phyloP scores from a whole-genome alignment of 169 alveolate species.

The Plasmodium vinckei region DNA sequence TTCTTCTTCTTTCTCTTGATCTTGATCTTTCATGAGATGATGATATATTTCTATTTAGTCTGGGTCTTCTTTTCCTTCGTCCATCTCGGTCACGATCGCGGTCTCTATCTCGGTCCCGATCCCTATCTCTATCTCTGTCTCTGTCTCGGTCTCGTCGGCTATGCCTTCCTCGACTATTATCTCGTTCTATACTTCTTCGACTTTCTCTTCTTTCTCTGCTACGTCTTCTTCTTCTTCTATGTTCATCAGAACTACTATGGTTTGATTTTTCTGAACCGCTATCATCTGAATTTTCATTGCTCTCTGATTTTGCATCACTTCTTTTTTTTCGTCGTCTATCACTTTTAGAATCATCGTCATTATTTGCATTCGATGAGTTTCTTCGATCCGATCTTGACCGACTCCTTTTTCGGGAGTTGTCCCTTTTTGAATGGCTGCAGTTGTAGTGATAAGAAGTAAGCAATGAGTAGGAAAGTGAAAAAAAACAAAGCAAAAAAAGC shows the following conservation, averaged over 20 bases:
- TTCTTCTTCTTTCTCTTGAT: constrained; percentile 85
- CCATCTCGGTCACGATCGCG: constrained; percentile 12
- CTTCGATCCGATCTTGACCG: constrained; percentile 4
- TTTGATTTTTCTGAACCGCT: constrained; percentile 1
- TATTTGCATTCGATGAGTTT: background rate
- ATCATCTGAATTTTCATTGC: constrained; percentile 3
- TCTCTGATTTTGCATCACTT: constrained; percentile 11
- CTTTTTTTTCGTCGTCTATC: background rate
- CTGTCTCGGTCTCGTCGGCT: constrained; percentile 21
- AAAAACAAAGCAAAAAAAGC: background rate
- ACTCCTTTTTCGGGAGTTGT: constrained; percentile 13
- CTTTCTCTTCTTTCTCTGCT: constrained; percentile 9
- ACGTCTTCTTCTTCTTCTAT: constrained; percentile 16
- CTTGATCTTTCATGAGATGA: constrained; percentile 86
- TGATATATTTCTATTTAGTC: constrained; percentile 80
- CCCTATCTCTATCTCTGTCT: constrained; percentile 1
- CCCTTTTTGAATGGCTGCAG: background rate
- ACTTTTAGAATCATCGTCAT: constrained; percentile 12
- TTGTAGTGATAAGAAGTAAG: background rate
- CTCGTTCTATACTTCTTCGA: background rate
- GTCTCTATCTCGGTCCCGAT: constrained; percentile 10
- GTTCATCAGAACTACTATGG: constrained; percentile 20
- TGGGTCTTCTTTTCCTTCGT: constrained; percentile 47
- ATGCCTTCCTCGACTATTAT: constrained; percentile 16
- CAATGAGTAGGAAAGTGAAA: background rate